Evolutionary conservation across 257 asterid genomes (phyloP).

Genomic region (Nicotiana otophora): DNA sequence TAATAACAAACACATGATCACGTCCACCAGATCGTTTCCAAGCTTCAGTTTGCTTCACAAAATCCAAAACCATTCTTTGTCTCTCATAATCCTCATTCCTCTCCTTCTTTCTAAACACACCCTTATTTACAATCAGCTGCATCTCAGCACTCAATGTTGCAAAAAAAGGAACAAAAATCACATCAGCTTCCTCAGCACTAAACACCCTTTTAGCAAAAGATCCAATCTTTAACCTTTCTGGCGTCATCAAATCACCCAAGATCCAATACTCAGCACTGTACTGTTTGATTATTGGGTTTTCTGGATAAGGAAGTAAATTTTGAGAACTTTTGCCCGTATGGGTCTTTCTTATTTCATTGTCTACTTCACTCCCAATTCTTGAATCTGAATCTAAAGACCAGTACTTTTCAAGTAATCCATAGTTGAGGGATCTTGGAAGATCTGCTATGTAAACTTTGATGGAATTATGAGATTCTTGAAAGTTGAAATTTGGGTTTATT

Average conservation of each 20-base stretch:
- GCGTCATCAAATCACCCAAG: slow-evolving; percentile 69
- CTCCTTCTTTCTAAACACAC: slow-evolving; percentile 80
- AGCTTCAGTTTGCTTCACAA: slow-evolving; percentile 59
- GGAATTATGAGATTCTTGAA: slow-evolving; percentile 23
- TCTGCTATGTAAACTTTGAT: slow-evolving; percentile 66
- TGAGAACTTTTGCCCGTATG: slow-evolving; percentile 26
- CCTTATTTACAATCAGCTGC: slow-evolving; percentile 64
- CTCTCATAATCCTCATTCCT: slow-evolving; percentile 83
- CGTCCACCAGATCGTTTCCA: slow-evolving; percentile 92
- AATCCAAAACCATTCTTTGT: slow-evolving; percentile 71
- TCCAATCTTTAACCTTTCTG: slow-evolving; percentile 32
- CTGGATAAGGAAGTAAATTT: slow-evolving; percentile 60
- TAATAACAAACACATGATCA: slow-evolving; percentile 87
- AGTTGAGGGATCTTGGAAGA: slow-evolving; percentile 88
- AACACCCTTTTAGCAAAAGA: slow-evolving; percentile 71
- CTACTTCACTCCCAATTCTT: slow-evolving; percentile 81
- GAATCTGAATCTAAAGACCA: slow-evolving; percentile 60
- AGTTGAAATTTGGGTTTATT: slow-evolving; percentile 28
- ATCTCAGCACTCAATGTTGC: slow-evolving; percentile 88
- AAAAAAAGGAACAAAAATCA: slow-evolving; percentile 84
- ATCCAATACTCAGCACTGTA: slow-evolving; percentile 98
- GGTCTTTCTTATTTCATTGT: slow-evolving; percentile 58
- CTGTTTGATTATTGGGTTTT: slow-evolving; percentile 80
- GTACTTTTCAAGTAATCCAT: slow-evolving; percentile 66
- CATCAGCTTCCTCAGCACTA: slow-evolving; percentile 61